These are phyloP conservation scores for Collybia sp. DNA, from an alignment of 768 basidiomycete species.

Conservation along the genomic window DNA sequence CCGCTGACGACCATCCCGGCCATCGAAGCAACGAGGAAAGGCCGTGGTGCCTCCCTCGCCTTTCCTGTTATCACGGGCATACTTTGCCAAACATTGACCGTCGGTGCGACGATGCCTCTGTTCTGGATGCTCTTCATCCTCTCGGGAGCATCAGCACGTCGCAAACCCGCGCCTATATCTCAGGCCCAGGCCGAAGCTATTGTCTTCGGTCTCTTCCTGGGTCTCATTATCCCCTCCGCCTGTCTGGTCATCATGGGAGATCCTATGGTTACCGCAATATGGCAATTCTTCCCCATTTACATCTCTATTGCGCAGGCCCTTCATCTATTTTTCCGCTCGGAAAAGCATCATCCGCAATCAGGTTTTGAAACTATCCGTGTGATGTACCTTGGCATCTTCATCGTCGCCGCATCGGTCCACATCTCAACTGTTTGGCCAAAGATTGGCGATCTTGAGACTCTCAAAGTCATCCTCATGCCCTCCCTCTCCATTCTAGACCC, in stretches of 20 bases:
- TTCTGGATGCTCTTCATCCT: slow-evolving; percentile 45
- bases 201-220: slow-evolving; percentile 41
- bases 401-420: slow-evolving; percentile 37
- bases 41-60: slow-evolving; percentile 28
- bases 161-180: slow-evolving; percentile 22
- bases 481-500: slow-evolving; percentile 22
- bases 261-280: slow-evolving; percentile 41
- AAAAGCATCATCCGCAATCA: slow-evolving; percentile 24
- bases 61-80: slow-evolving; percentile 37
- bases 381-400: slow-evolving; percentile 34
- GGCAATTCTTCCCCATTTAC: slow-evolving; percentile 50
- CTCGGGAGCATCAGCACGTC: slow-evolving; percentile 25
- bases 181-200: slow-evolving; percentile 47
- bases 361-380: slow-evolving; percentile 31
- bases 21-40: slow-evolving; percentile 38
- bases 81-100: slow-evolving; percentile 34
- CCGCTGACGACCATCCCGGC: slow-evolving; percentile 36
- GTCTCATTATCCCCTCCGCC: slow-evolving; percentile 40
- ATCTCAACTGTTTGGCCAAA: slow-evolving; percentile 33
- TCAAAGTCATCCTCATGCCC: slow-evolving; percentile 32
- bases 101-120: slow-evolving; percentile 39
- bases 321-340: slow-evolving; percentile 36
- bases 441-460: slow-evolving; percentile 19
- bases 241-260: slow-evolving; percentile 38
- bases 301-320: slow-evolving; percentile 32